Evolutionary conservation across 2,329 filamentous ascomycete genomes (phyloP).

Genomic region (Myotisia sp.): DNA sequence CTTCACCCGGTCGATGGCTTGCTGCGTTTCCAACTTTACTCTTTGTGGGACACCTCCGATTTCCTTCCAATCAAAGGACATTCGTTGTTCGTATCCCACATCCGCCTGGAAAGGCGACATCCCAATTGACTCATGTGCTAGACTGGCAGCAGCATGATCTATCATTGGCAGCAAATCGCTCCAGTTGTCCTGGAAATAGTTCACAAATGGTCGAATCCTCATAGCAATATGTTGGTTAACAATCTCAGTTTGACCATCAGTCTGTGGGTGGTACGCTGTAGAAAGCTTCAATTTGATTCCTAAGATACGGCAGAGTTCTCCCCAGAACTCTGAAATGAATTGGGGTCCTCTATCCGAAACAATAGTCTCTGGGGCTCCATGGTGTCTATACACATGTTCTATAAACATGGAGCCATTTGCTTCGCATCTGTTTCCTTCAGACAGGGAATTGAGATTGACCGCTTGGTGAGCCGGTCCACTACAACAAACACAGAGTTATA

Average conservation of each 20-base stretch:
- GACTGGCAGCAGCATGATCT: too few species aligned
- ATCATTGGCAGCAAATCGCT: background rate
- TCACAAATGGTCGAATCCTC: background rate
- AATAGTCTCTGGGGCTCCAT: background rate
- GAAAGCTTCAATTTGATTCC: slow-evolving; percentile 14
- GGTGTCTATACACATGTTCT: too few species aligned
- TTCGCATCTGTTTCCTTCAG: too few species aligned
- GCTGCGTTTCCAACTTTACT: too few species aligned
- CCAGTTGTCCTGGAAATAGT: slow-evolving; percentile 1
- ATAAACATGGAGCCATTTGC: too few species aligned
- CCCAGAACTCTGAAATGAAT: slow-evolving; percentile 15
- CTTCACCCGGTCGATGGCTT: too few species aligned
- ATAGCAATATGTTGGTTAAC: slow-evolving; percentile 12
- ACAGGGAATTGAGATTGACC: too few species aligned
- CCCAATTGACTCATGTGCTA: too few species aligned
- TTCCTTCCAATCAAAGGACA: too few species aligned
- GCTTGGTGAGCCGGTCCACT: background rate
- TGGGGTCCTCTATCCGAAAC: background rate
- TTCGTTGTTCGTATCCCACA: too few species aligned
- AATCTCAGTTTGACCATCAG: slow-evolving; percentile 17
- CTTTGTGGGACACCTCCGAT: too few species aligned
- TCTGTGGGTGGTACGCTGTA: slow-evolving; percentile 18
- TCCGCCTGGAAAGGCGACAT: too few species aligned
- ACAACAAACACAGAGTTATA: background rate
- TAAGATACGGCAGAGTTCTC: slow-evolving; percentile 8